These are phyloP conservation scores for Candida glucosophila DNA, from an alignment of 1,139 yeast genomes.

Conservation along the genomic window DNA sequence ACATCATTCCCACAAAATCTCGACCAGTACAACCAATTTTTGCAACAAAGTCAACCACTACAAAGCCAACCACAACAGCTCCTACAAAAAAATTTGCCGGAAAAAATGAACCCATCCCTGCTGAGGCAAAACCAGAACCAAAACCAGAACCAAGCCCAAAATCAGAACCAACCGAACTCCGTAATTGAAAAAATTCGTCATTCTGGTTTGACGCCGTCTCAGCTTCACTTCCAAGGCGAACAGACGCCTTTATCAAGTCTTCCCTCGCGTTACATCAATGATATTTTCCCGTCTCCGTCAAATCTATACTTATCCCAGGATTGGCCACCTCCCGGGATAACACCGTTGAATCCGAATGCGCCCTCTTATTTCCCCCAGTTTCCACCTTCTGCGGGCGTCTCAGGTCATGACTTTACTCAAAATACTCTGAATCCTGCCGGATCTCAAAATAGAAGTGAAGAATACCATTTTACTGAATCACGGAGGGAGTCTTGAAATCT, in stretches of 20 bases:
- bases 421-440: background rate
- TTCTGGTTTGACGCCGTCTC: too few relatives aligned
- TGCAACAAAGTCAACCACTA: constrained; percentile 6
- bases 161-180: constrained; percentile 2
- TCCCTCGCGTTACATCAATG: constrained; percentile 44
- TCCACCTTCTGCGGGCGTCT: background rate
- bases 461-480: too few relatives aligned
- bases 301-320: constrained; percentile 41
- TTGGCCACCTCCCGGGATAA: constrained; percentile 36
- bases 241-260: constrained; percentile 44
- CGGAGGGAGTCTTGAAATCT: too few relatives aligned
- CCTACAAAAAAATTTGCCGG: background rate
- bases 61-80: constrained; percentile 6
- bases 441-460: background rate
- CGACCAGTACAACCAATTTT: constrained; percentile 9
- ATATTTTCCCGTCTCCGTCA: constrained; percentile 48
- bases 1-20: constrained; percentile 30
- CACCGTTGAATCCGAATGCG: constrained; percentile 22
- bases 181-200: background rate
- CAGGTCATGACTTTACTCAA: background rate
- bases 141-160: constrained; percentile 5
- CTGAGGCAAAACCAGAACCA: constrained; percentile 1
- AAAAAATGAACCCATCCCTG: constrained; percentile 3
- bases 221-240: constrained; percentile 18
- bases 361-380: constrained; percentile 18